Evolutionary conservation across 352 stramenopile species (phyloP), one percentile per base, ranked within the genome.

Genomic region (Pythium scleroteichum): DNA sequence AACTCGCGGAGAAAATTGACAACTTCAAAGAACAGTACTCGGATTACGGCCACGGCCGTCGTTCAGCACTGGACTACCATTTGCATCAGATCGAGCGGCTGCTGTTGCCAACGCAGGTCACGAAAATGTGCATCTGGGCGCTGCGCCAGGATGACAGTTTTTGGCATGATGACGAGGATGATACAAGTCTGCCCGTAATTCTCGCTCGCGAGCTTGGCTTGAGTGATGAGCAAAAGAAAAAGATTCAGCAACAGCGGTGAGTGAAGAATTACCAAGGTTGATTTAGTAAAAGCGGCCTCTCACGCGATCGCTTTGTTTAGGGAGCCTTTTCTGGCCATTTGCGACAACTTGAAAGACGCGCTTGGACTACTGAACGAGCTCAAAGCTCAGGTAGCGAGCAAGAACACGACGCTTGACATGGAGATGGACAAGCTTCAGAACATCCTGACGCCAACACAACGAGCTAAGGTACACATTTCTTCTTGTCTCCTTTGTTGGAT

Each of bases 381-480:
- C 45, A 88, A 95, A 71, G 78, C 67, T 4, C 78, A 96, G 49
- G 81, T 98, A 38, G 86, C 77, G 14, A 83, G 96, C 64, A 97
- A 96, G 67, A 97, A 97, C 70, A 85, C 92, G 53, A 94, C 93
- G 52, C 76, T 98, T 59, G 92, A 97, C 72, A 87, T 87, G 56
- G 89, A 98, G 69, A 97, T 98, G 84, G 83, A 97, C 59, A 89
- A 96, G 69, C 75, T 98, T 12, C 88, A 97, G 59, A 92, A 94
- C 68, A 98, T 98, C 67, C 71, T 98, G 52, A 97, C 91, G 27
- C 92, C 94, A 3, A 96, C 81, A 42, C 94, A 98, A 70, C 88
- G 92, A 23, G 92, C 94, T 29, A 97, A 97, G 65, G 83, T 92
- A 60, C 42, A 62, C 62, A 4, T 20, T 52, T 64, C 14, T 39